Conservation (phyloP, 2,329 filamentous ascomycete species). For the Penicillium sp. region DNA sequence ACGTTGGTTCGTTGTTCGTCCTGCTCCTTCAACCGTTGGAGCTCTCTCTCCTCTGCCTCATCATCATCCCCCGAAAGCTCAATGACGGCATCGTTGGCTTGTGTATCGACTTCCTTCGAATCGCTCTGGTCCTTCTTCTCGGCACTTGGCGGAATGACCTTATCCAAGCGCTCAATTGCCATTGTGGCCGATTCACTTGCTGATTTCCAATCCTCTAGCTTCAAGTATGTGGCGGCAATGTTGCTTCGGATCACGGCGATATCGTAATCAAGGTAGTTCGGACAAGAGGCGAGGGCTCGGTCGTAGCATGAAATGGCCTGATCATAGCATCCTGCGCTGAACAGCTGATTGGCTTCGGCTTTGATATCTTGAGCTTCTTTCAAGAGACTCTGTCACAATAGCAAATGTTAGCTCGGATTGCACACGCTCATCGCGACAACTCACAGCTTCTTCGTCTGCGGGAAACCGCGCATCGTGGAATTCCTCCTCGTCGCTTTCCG, state of each 20-base stretch:
- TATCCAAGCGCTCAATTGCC: slow-evolving; percentile 70
- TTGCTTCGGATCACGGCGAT: slow-evolving; percentile 84
- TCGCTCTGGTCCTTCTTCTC: slow-evolving; percentile 17
- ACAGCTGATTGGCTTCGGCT: slow-evolving; percentile 73
- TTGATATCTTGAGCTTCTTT: slow-evolving; percentile 72
- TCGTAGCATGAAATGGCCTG: slow-evolving; percentile 81
- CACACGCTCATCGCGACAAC: slow-evolving; percentile 10
- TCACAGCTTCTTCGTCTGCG: slow-evolving; percentile 48
- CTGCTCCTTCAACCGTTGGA: slow-evolving; percentile 43
- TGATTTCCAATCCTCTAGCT: slow-evolving; percentile 80
- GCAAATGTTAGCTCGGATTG: slow-evolving; percentile 5
- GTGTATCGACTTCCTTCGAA: slow-evolving; percentile 13
- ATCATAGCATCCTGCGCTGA: slow-evolving; percentile 67
- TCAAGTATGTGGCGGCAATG: slow-evolving; percentile 83
- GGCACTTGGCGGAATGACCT: slow-evolving; percentile 50
- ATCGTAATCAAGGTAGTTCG: slow-evolving; percentile 83
- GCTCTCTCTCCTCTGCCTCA: slow-evolving; percentile 40
- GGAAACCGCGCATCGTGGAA: slow-evolving; percentile 47
- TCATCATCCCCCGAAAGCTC: slow-evolving; percentile 49
- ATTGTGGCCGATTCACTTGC: slow-evolving; percentile 71
- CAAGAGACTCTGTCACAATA: slow-evolving; percentile 59
- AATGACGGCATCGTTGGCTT: slow-evolving; percentile 39
- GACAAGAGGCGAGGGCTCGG: slow-evolving; percentile 72
- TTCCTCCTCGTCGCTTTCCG: slow-evolving; percentile 39
- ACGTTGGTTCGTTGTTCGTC: slow-evolving; percentile 61